A percentile compares a stretch with the other conserved stretches of the same genome.
Evolutionary conservation across 768 basidiomycete genomes (phyloP).

Genomic region (Lactarius tabidus): DNA sequence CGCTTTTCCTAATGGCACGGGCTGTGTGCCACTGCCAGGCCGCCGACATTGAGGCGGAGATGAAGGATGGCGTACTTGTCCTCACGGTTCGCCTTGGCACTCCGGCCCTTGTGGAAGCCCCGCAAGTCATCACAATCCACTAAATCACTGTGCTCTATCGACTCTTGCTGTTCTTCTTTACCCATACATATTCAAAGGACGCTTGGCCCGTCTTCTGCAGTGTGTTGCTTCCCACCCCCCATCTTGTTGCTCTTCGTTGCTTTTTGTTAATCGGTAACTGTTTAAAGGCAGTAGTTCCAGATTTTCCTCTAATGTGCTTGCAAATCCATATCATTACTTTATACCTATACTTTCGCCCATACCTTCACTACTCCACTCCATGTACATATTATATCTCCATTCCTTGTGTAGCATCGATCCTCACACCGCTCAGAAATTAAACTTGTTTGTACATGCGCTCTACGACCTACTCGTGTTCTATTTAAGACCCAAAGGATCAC

Average conservation of each 20-base stretch:
- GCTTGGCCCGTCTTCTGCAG: not conserved
- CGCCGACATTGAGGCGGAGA: conserved; percentile 49
- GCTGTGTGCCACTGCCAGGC: conserved; percentile 35
- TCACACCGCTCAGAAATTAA: conserved; percentile 10
- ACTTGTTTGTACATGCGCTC: not conserved
- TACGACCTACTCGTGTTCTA: not conserved
- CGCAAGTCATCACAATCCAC: conserved; percentile 47
- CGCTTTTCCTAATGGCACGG: conserved; percentile 25
- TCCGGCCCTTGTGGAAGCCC: conserved; percentile 42
- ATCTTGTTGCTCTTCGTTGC: not conserved
- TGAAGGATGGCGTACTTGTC: conserved; percentile 59
- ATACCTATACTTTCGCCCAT: conserved; percentile 6
- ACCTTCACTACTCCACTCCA: not conserved
- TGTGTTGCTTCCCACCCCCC: not conserved
- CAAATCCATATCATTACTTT: not conserved
- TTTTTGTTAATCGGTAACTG: conserved; percentile 5
- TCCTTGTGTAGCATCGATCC: conserved; percentile 7
- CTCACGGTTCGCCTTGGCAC: conserved; percentile 51
- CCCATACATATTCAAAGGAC: not conserved
- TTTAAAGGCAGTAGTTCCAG: not conserved
- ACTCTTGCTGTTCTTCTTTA: not conserved
- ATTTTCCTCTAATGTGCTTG: conserved; percentile 4
- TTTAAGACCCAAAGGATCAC: not conserved
- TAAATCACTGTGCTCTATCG: conserved; percentile 10
- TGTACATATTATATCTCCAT: conserved; percentile 16